Evolutionary conservation across 192 early-diverging fungal species (phyloP).

Genomic region (Linnemannia schmuckeri): DNA sequence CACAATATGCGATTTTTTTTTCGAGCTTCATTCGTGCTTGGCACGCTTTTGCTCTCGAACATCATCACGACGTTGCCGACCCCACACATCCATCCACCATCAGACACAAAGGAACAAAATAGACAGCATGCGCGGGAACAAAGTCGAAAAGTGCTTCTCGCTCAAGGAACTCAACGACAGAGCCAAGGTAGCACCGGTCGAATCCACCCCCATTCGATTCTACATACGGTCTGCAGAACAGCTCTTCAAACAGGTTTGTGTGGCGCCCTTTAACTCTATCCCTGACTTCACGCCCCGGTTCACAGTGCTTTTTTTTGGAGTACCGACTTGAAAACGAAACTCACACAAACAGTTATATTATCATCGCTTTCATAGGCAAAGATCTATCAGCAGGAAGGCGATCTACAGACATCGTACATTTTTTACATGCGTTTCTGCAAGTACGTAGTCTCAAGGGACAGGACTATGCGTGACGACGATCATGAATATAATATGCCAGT

Average conservation of each 20-base stretch:
- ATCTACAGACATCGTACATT: conserved; percentile 78
- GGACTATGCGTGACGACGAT: background rate
- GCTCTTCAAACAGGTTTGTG: conserved; percentile 58
- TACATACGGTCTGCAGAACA: conserved; percentile 64
- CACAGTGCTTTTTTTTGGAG: background rate
- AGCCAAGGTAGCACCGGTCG: conserved; percentile 40
- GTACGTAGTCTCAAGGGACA: conserved; percentile 33
- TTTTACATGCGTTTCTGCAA: conserved; percentile 75
- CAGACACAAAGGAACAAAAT: background rate
- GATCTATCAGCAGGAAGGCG: conserved; percentile 73
- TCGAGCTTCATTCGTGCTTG: background rate
- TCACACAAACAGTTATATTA: background rate
- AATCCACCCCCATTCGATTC: conserved; percentile 56
- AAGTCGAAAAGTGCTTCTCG: conserved; percentile 40
- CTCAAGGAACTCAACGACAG: conserved; percentile 47
- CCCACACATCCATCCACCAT: background rate
- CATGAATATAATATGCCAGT: background rate
- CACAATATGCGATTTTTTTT: background rate
- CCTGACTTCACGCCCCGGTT: background rate
- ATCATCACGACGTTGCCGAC: background rate
- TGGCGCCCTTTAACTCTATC: background rate
- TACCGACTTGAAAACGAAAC: background rate
- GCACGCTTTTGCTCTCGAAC: background rate
- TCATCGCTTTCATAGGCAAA: conserved; percentile 31
- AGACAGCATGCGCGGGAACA: conserved; percentile 33